Base-by-base conservation (phyloP, 2,329 filamentous ascomycete genomes). In the Sporothrix variecibatus region DNA sequence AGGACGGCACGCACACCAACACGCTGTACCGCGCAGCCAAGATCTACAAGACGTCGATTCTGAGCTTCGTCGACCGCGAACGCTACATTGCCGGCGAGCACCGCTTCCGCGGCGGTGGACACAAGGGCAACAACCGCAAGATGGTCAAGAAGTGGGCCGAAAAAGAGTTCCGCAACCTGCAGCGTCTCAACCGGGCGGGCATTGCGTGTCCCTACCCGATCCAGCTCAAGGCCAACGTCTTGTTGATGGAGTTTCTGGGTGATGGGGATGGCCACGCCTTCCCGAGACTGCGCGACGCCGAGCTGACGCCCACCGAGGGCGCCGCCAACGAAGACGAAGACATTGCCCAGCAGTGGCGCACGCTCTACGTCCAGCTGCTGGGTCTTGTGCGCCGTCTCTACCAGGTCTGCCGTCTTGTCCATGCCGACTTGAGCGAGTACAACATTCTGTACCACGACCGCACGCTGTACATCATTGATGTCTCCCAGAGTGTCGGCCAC, bases 121-220 rank as follows among this genome's bases (percentile, higher is more conserved):
- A 95, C 84, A 98, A 98, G 86, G 93, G 93, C 77, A 97, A 94
- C 84, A 97, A 94, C 84, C 90, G 95, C 68, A 94, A 95, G 78
- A 98, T 98, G 95, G 95, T 99, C 78, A 97, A 97, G 83, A 87
- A 98, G 31, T 99, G 96, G 96, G 97, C 97, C 0, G 95, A 99
- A 84, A 99, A 99, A 84, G 96, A 99, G 84, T 97, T 97, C 85
- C 90, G 96, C 58, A 99, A 99, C 83, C 83, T 99, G 79, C 91
- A 94, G 78, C 89, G 96, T 73, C 92, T 99, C 76, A 86, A 97
- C 82, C 86, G 90, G 6, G 92, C 95, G 8, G 94, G 93, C 8
- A 97, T 99, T 72, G 93, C 94, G 6, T 97, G 93, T 78, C 96
- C 96, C 0, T 94, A 97, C 80, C 95, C 96, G 2, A 86, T 98